Percentiles rank a stretch among this genome's conserved stretches.
Evolutionary conservation across 169 alveolate genomes (phyloP).

Genomic region (Plasmodium falciparum): DNA sequence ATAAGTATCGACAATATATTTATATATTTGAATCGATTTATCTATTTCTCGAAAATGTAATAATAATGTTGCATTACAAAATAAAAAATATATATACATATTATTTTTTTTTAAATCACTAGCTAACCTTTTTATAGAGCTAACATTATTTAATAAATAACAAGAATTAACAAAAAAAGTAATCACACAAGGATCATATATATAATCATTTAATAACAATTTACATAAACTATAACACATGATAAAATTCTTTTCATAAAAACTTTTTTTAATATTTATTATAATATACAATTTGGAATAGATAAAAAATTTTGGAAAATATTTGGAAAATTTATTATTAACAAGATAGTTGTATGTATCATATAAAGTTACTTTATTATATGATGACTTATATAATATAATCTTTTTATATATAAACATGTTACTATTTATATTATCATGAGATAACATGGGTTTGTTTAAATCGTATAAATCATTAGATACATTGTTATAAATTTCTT

Average conservation of each 20-base stretch:
- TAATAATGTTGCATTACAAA: slow-evolving; percentile 71
- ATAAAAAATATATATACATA: slow-evolving; percentile 35
- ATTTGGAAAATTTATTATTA: slow-evolving; percentile 44
- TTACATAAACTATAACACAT: slow-evolving; percentile 70
- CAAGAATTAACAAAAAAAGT: slow-evolving; percentile 69
- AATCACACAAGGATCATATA: slow-evolving; percentile 43
- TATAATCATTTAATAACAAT: slow-evolving; percentile 32
- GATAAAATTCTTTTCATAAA: slow-evolving; percentile 56
- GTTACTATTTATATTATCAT: neutral
- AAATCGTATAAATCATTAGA: neutral
- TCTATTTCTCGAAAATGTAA: slow-evolving; percentile 57
- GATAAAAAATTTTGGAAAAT: slow-evolving; percentile 69
- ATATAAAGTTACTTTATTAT: slow-evolving; percentile 49
- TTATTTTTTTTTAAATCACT: slow-evolving; percentile 54
- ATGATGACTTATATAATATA: slow-evolving; percentile 30
- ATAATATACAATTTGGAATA: slow-evolving; percentile 56
- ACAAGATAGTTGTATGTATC: slow-evolving; percentile 37
- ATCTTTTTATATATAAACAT: slow-evolving; percentile 30
- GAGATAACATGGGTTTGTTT: neutral
- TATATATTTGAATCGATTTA: slow-evolving; percentile 70
- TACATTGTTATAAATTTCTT: neutral
- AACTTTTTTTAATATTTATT: slow-evolving; percentile 69
- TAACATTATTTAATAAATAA: slow-evolving; percentile 52
- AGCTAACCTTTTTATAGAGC: slow-evolving; percentile 57
- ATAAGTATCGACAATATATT: slow-evolving; percentile 63